Base-by-base conservation (phyloP, 2,329 filamentous ascomycete species). In the Pestalotiopsis sp. region DNA sequence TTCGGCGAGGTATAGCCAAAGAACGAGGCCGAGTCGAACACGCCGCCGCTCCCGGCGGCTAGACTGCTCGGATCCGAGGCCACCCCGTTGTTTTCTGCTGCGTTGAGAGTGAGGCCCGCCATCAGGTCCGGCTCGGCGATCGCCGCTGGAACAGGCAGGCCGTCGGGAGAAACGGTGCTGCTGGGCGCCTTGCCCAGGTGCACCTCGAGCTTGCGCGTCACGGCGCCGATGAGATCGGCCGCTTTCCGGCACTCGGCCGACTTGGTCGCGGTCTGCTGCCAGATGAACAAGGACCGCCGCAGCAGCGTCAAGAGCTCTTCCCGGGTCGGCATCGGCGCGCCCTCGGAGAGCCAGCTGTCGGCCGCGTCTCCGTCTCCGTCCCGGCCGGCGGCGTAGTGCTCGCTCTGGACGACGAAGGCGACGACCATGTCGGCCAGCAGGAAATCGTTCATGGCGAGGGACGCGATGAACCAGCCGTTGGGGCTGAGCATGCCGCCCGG, bases 361-460 rank as follows among this genome's bases (percentile, higher is more conserved):
- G 76, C 74, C 12, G 73, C 76, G 4, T 77, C 80, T 17, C 72
- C 73, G 7, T 84, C 81, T 17, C 72, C 73, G 7, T 84, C 81
- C 17, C 20, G 17, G 45, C 20, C 45, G 20, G 45, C 45, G 45
- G 75, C 73, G 69, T 83, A 84, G 52, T 75, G 76, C 23, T 82
- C 79, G 73, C 82, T 84, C 70, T 84, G 82, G 27, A 85, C 74
- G 20, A 85, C 78, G 20, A 91, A 78, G 70, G 87, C 90, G 3
- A 91, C 73, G 14, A 91, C 83, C 83, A 89, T 88, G 67, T 86
- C 84, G 0, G 88, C 88, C 2, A 91, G 82, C 65, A 91, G 78
- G 64, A 88, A 91, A 74, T 91, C 89, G 64, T 90, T 87, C 65
- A 88, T 83, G 12, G 85, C 84, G 3, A 91, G 78, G 0, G 86